Evolutionary conservation across 805 yeast genomes (phyloP).

Genomic region (Sugiyamaella marilandica): DNA sequence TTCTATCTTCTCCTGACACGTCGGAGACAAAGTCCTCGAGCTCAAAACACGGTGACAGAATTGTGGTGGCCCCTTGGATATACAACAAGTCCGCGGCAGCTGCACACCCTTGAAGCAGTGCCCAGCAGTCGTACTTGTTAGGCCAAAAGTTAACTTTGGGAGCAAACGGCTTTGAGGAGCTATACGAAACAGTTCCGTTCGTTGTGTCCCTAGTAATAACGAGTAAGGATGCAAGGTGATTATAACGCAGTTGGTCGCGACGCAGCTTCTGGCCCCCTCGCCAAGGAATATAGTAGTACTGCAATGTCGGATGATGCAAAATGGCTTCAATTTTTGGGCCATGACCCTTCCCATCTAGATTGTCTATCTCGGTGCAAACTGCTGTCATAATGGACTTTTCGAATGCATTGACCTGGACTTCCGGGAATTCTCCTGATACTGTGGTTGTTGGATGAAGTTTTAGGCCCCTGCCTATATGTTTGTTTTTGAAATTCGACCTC

Average conservation of each 20-base stretch:
- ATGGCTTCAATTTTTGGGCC: constrained; percentile 51
- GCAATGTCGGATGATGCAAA: constrained; percentile 42
- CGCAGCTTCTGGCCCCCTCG: constrained; percentile 34
- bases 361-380: constrained; percentile 43
- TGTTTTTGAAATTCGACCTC: constrained; percentile 47
- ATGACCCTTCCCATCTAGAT: constrained; percentile 48
- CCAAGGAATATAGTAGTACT: constrained; percentile 43
- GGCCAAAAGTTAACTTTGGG: constrained; percentile 39
- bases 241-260: constrained; percentile 35
- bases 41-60: constrained; percentile 35
- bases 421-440: constrained; percentile 40
- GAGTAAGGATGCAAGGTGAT: constrained; percentile 38
- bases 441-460: constrained; percentile 47
- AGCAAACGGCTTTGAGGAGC: constrained; percentile 34
- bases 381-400: constrained; percentile 47
- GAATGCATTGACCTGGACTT: constrained; percentile 36
- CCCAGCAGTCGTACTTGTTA: constrained; percentile 39
- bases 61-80: constrained; percentile 45
- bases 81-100: constrained; percentile 43
- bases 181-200: constrained; percentile 37
- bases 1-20: constrained; percentile 33
- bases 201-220: constrained; percentile 44
- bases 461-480: constrained; percentile 47
- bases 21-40: constrained; percentile 37
- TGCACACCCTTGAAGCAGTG: constrained; percentile 37